Evolutionary conservation across 1,284 basidiomycete species (phyloP).

Genomic region (Anthracocystis setariae): DNA sequence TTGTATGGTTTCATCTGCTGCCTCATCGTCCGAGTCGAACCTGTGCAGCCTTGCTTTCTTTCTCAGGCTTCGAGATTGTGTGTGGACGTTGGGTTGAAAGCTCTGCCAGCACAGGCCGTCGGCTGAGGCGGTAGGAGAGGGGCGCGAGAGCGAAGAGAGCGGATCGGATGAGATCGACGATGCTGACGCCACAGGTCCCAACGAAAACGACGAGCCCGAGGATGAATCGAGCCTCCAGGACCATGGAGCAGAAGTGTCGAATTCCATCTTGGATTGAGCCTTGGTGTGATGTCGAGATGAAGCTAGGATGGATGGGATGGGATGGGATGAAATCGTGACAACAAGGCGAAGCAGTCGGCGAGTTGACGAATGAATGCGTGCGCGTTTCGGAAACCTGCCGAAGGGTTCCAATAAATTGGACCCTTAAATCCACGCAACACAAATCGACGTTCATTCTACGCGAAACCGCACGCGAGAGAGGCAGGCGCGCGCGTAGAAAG

Average conservation of each 20-base stretch:
- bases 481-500: constrained; percentile 14
- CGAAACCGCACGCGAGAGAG: constrained; percentile 3
- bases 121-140: neutral
- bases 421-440: constrained; percentile 5
- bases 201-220: constrained; percentile 11
- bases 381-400: neutral
- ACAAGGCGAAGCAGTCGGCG: neutral
- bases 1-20: neutral
- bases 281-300: too few species aligned
- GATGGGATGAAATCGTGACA: neutral
- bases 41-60: constrained; percentile 18
- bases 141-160: constrained; percentile 18
- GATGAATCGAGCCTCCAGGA: constrained; percentile 24
- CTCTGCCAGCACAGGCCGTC: constrained; percentile 35
- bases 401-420: constrained; percentile 1
- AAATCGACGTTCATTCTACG: neutral
- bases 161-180: constrained; percentile 7
- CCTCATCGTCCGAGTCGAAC: constrained; percentile 21
- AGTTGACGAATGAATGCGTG: neutral
- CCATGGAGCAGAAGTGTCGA: constrained; percentile 19
- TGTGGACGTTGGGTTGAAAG: constrained; percentile 4
- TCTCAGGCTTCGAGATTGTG: neutral
- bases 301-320: neutral
- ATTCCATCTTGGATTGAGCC: neutral
- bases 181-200: constrained; percentile 17